phyloP scores from a whole-genome alignment of 768 basidiomycete species.

The Boletus rubroflammeus region DNA sequence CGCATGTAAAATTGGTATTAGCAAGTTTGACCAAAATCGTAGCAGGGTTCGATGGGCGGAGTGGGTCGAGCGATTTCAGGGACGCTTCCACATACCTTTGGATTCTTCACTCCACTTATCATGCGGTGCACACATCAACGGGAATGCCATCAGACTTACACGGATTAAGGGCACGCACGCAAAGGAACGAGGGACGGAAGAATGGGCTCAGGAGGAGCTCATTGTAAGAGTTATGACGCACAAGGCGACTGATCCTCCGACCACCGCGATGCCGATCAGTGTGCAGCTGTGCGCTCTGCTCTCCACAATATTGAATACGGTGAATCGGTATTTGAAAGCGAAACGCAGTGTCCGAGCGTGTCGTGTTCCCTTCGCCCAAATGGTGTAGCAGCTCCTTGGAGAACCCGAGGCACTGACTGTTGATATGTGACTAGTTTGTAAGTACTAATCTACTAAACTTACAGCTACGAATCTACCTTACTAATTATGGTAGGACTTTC shows the following conservation, averaged over 20 bases:
- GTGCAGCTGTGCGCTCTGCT: background rate
- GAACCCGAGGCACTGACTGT: background rate
- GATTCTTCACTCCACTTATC: background rate
- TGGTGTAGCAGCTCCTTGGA: background rate
- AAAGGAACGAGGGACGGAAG: background rate
- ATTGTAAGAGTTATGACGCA: background rate
- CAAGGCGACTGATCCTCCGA: slow-evolving; percentile 14
- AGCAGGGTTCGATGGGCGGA: background rate
- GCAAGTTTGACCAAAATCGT: background rate
- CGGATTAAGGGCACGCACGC: background rate
- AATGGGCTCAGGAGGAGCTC: slow-evolving; percentile 1
- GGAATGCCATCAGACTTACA: slow-evolving; percentile 1
- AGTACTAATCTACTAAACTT: no score
- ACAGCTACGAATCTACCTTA: no score
- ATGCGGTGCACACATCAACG: background rate
- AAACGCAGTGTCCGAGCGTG: background rate
- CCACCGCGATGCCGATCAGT: background rate
- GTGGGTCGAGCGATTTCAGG: background rate
- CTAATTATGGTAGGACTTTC: no score
- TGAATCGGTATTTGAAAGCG: slow-evolving; percentile 5
- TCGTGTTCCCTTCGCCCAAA: background rate
- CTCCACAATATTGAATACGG: background rate
- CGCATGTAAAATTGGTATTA: slow-evolving; percentile 4
- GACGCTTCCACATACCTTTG: background rate
- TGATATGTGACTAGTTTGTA: no score